Evolutionary conservation across 345 rosid species (phyloP).

Genomic region (Populus alba): DNA sequence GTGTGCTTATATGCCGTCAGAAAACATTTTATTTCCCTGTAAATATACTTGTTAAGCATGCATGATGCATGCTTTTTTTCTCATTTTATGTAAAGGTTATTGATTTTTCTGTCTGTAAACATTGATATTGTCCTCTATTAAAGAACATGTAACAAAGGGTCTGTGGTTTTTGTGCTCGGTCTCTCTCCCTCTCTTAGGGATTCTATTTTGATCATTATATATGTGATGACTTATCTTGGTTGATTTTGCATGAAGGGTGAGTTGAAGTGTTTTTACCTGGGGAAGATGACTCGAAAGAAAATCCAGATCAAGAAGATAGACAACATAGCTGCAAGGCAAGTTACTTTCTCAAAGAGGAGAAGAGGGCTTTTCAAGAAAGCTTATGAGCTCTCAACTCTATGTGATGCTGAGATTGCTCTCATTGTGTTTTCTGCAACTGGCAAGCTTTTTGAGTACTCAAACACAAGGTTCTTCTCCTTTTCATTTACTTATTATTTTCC

Average conservation of each 20-base stretch:
- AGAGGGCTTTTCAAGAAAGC: conserved; percentile 51
- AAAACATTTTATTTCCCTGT: background rate
- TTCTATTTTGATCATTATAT: background rate
- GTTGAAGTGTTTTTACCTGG: background rate
- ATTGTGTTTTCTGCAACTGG: conserved; percentile 38
- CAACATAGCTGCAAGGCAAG: conserved; percentile 43
- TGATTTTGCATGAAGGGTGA: background rate
- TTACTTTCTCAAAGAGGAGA: conserved; percentile 48
- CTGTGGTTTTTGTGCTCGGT: background rate
- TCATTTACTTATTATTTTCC: background rate
- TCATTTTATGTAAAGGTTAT: background rate
- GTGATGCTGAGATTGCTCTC: conserved; percentile 45
- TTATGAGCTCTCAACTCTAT: conserved; percentile 40
- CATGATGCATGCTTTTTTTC: background rate
- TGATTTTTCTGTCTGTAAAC: background rate
- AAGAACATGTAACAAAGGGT: background rate
- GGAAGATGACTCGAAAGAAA: conserved; percentile 42
- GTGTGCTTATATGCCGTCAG: background rate
- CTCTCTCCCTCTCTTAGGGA: background rate
- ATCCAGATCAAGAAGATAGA: conserved; percentile 48
- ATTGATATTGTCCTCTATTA: background rate
- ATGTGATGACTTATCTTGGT: background rate
- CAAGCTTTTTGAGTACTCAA: conserved; percentile 39
- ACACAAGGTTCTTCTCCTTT: conserved; percentile 29
- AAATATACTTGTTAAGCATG: background rate